Base-by-base conservation (phyloP, 208 protist genomes). In the Trypanosoma mega region DNA sequence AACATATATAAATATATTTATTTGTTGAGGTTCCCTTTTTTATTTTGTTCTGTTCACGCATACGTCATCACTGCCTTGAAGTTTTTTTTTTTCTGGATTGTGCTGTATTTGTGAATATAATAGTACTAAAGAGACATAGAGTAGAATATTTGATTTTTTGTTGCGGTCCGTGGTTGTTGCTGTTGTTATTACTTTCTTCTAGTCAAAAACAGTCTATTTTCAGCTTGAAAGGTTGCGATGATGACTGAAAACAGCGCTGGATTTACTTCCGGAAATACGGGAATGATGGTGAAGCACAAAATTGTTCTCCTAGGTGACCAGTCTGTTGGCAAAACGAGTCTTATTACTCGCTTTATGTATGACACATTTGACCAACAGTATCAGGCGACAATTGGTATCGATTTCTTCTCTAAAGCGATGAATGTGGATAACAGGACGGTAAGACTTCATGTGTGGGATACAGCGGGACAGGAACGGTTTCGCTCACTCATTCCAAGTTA, bases 311-410 rank as follows among this genome's bases (percentile, higher is more conserved):
- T 99, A 1, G 97, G 98, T 14, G 97, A 99, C 70, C 93, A 98
- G 76, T 94, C 89, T 31, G 98, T 99, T 8, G 98, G 98, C 12
- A 99, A 97, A 56, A 97, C 94, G 7, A 98, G 95, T 47, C 97
- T 99, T 49, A 98, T 99, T 55, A 98, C 97, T 0, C 80, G 98
- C 4, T 99, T 99, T 65, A 99, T 99, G 95, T 98, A 98, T 59
- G 96, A 98, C 79, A 96, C 87, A 16, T 99, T 99, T 59, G 96
- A 98, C 55, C 78, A 74, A 26, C 78, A 89, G 60, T 93, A 92
- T 24, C 79, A 99, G 78, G 85, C 97, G 7, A 99, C 98, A 11
- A 99, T 99, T 61, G 98, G 98, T 30, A 99, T 99, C 65, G 98
- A 99, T 78, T 99, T 99, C 68, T 85, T 99, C 34, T 94, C 92